These are phyloP conservation scores for Ramaria rubella DNA, from an alignment of 768 basidiomycete species.

Conservation along the genomic window DNA sequence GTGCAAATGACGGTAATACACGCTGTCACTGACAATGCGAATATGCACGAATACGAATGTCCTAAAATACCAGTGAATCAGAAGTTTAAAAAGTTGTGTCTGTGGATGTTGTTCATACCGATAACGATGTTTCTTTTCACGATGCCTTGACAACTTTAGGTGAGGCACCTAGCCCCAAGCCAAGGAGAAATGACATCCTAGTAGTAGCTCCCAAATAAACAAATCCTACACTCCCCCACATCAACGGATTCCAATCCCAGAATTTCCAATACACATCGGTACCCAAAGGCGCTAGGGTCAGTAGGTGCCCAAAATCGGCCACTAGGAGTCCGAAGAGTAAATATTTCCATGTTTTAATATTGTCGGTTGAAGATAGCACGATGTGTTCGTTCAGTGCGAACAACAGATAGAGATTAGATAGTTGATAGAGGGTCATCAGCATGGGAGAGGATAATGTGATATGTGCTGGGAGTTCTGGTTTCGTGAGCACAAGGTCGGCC, in stretches of 20 bases:
- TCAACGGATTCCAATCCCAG: slow-evolving; percentile 48
- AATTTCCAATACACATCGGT: slow-evolving; percentile 36
- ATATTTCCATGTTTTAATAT: slow-evolving; percentile 36
- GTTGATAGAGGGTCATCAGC: slow-evolving; percentile 38
- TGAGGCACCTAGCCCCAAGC: slow-evolving; percentile 25
- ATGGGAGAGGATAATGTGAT: slow-evolving; percentile 23
- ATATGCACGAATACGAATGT: too few species aligned
- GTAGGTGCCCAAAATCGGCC: slow-evolving; percentile 44
- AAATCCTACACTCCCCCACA: slow-evolving; percentile 49
- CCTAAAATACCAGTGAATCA: too few species aligned
- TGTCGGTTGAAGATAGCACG: slow-evolving; percentile 38
- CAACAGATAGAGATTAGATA: slow-evolving; percentile 45
- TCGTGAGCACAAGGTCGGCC: slow-evolving; percentile 24
- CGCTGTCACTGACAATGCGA: too few species aligned
- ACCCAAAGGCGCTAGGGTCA: slow-evolving; percentile 39
- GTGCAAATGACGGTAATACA: too few species aligned
- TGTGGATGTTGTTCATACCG: too few species aligned
- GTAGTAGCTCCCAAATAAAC: slow-evolving; percentile 42
- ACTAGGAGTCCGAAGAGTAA: slow-evolving; percentile 39
- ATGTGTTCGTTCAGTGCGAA: slow-evolving; percentile 47
- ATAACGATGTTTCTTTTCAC: neutral
- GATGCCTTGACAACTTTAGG: neutral
- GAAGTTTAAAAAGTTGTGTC: too few species aligned
- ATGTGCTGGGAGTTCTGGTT: slow-evolving; percentile 6
- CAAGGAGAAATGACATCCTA: slow-evolving; percentile 36